phyloP scores from a whole-genome alignment of 129 eudicot species.

The Oenanthe sinensis region DNA sequence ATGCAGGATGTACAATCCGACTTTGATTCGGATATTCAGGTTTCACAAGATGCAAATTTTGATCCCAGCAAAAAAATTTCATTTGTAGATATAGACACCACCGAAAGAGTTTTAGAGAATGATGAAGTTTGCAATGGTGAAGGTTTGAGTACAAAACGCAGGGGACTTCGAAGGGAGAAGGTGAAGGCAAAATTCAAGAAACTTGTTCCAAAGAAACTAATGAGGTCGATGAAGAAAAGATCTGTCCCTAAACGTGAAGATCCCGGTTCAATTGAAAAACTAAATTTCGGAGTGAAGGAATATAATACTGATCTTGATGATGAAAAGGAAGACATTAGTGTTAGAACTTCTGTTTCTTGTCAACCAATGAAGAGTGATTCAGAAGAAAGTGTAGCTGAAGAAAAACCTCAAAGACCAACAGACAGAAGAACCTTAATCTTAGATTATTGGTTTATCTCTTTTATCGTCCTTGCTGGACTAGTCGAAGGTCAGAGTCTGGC shows the following conservation, averaged over 20 bases:
- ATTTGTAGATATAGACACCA: neutral
- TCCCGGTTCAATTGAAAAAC: neutral
- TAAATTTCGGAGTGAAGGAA: neutral
- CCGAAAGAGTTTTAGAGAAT: slow-evolving; percentile 12
- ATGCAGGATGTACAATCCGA: slow-evolving; percentile 15
- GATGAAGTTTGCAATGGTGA: slow-evolving; percentile 28
- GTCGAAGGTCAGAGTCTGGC: slow-evolving; percentile 53
- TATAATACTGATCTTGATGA: neutral
- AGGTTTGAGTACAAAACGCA: slow-evolving; percentile 19
- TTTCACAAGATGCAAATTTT: slow-evolving; percentile 4
- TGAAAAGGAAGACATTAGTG: neutral
- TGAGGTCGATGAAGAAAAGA: slow-evolving; percentile 22
- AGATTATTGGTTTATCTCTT: slow-evolving; percentile 30
- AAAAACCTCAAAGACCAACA: slow-evolving; percentile 6
- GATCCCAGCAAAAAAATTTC: slow-evolving; percentile 14
- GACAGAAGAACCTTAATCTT: slow-evolving; percentile 6
- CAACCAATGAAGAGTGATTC: neutral
- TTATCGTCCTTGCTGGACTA: slow-evolving; percentile 62
- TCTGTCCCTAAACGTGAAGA: slow-evolving; percentile 12
- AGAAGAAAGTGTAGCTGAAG: slow-evolving; percentile 15
- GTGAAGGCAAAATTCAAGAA: slow-evolving; percentile 51
- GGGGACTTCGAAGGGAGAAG: slow-evolving; percentile 25
- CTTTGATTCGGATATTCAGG: neutral
- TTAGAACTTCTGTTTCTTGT: neutral
- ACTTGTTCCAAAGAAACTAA: slow-evolving; percentile 41